These are phyloP conservation scores for Candida nanaspora DNA, from an alignment of 805 yeast species.

Conservation along the genomic window DNA sequence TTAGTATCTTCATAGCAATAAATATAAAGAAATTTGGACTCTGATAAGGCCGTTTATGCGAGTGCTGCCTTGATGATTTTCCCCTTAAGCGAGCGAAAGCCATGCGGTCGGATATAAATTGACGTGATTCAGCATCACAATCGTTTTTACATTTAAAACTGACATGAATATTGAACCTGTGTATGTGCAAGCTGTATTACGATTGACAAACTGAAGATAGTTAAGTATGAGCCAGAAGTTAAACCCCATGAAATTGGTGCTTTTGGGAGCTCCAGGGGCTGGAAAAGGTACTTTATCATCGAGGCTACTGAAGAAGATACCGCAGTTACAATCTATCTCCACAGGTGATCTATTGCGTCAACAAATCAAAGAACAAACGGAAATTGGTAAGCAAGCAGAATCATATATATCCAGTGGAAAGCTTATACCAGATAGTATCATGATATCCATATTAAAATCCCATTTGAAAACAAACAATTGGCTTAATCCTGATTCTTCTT, in stretches of 20 bases:
- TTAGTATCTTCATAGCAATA: too few relatives aligned
- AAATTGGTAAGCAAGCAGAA: conserved; percentile 50
- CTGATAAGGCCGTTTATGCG: too few relatives aligned
- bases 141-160: too few relatives aligned
- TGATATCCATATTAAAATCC: conserved; percentile 49
- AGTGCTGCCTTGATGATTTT: too few relatives aligned
- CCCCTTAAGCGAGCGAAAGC: too few relatives aligned
- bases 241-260: conserved; percentile 54
- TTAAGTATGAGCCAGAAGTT: too few relatives aligned
- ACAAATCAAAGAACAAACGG: conserved; percentile 50
- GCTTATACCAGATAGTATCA: conserved; percentile 65
- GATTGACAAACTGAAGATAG: too few relatives aligned
- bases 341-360: conserved; percentile 79
- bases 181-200: too few relatives aligned
- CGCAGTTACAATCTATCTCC: conserved; percentile 53
- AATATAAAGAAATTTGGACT: too few relatives aligned
- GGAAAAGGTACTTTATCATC: conserved; percentile 91
- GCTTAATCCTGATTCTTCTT: conserved; percentile 39
- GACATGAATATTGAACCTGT: too few relatives aligned
- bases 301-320: conserved; percentile 47
- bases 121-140: too few relatives aligned
- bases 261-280: conserved; percentile 92
- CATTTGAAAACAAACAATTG: conserved; percentile 39
- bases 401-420: conserved; percentile 53
- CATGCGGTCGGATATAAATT: too few relatives aligned